Evolutionary conservation across 2,329 filamentous ascomycete species (phyloP).

Genomic region (Calonectria naviculata): DNA sequence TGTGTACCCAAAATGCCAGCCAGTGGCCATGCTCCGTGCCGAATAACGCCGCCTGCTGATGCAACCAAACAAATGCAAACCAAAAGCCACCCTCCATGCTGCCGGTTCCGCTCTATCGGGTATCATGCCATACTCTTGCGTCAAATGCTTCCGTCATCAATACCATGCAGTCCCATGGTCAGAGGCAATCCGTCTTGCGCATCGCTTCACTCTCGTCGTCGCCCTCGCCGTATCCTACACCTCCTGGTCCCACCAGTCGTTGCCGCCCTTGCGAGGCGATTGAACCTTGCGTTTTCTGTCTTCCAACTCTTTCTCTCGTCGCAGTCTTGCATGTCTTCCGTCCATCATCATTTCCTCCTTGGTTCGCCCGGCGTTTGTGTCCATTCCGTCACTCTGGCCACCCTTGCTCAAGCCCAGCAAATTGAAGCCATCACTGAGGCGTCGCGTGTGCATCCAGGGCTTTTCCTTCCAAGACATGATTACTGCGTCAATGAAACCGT

Average conservation of each 20-base stretch:
- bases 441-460: conserved; percentile 65
- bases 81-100: background rate
- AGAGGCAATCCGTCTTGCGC: background rate
- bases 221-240: conserved; percentile 10
- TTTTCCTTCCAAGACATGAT: conserved; percentile 78
- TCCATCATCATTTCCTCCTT: conserved; percentile 65
- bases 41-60: background rate
- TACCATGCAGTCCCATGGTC: background rate
- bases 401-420: conserved; percentile 27
- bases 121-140: conserved; percentile 27
- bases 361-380: conserved; percentile 53
- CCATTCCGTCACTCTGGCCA: conserved; percentile 18
- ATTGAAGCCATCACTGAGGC: conserved; percentile 20
- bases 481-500: conserved; percentile 75
- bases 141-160: background rate
- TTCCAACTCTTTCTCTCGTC: conserved; percentile 60
- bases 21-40: background rate
- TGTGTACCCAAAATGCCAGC: background rate
- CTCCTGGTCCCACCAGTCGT: conserved; percentile 46
- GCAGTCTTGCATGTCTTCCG: conserved; percentile 57
- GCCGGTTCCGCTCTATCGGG: conserved; percentile 21
- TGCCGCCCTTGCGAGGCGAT: conserved; percentile 22
- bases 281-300: conserved; percentile 32
- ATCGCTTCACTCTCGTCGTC: background rate
- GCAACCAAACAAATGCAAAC: conserved; percentile 21